Evolutionary conservation across 345 rosid species (phyloP), one percentile per base, ranked within the genome.

Genomic region (Durio zibethinus): DNA sequence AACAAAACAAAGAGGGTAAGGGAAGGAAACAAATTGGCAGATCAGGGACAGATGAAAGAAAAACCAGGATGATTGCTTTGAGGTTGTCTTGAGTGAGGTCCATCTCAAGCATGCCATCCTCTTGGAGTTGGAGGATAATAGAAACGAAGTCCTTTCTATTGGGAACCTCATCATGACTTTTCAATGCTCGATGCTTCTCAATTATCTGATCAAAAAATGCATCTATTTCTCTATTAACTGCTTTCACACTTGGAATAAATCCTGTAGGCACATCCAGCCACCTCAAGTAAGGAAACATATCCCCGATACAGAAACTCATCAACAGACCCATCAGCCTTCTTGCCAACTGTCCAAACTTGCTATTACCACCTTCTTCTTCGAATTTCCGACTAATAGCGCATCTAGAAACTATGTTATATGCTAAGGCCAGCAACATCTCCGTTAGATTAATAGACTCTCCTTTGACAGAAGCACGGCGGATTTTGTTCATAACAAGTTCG

Each of bases 231-330:
- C 12, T 0, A 20, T 4, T 9, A 3, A 18, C 29, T 64, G 23
- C 27, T 64, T 64, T 36, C 48, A 64, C 20, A 38, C 70, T 64
- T 20, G 70, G 11, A 18, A 21, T 10, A 0, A 11, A 43, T 23
- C 72, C 72, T 4, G 53, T 48, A 25, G 43, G 53, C 10, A 67
- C 72, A 25, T 67, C 72, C 9, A 67, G 7, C 53, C 72, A 67
- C n/a, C 31, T 67, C 54, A 67, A 43, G 36, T 67, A 67, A 23
- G 72, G 72, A 67, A 67, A 67, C 72, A 67, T 67, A 16, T 67
- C 72, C 2, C 72, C 72, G 1, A 67, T 0, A 43, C 72, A 67
- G 48, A 42, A 43, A 23, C 35, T 12, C 53, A 1, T 23, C 0
- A 67, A 0, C 5, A 64, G 70, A 36, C 4, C 12, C 47, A 9